Evolutionary conservation across 495 filamentous ascomycete species (phyloP), one percentile per base, ranked within the genome.

Genomic region (Hypoxylon fragiforme): DNA sequence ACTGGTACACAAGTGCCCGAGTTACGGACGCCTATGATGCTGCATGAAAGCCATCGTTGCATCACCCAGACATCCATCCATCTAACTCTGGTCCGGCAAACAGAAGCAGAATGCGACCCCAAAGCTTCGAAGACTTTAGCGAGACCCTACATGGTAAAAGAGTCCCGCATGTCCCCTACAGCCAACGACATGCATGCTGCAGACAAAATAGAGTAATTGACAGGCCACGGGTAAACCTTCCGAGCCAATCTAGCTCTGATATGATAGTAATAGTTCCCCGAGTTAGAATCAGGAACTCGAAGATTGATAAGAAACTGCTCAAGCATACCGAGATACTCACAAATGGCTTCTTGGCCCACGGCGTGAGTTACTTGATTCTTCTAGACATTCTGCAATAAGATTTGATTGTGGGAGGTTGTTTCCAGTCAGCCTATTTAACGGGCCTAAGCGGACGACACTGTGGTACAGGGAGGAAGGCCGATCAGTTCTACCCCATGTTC

Each of bases 241-340:
- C 52, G 38, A 60, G 47, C 44, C 50, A 52, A 56, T 57, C 48
- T 34, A 24, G 46, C 30, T 11, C 28, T 35, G 44, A 59, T 60
- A 45, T 58, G 57, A 64, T 54, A 66, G 54, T 57, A 31, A 48
- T 54, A 4, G n/a, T 48, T 35, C 50, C n/a, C 24, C 32, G 26
- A 12, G 22, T 21, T 51, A 50, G 31, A 20, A 14, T 7, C 24
- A 48, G 37, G 47, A 28, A 32, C 13, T 20, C 41, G 39, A 46
- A 30, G 14, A 15, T 38, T 44, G 16, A 48, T 12, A 49, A 57
- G 30, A 34, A 46, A 39, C 18, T n/a, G 16, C 26, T 30, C 9
- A 20, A 39, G 59, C 73, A 44, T 74, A 82, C 81, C 79, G 47
- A 85, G 62, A 70, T 83, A 76, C 63, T 83, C 77, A 60, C 76